Base-by-base conservation (phyloP, 176 grass and related monocot species). In the Oryza meyeriana region DNA sequence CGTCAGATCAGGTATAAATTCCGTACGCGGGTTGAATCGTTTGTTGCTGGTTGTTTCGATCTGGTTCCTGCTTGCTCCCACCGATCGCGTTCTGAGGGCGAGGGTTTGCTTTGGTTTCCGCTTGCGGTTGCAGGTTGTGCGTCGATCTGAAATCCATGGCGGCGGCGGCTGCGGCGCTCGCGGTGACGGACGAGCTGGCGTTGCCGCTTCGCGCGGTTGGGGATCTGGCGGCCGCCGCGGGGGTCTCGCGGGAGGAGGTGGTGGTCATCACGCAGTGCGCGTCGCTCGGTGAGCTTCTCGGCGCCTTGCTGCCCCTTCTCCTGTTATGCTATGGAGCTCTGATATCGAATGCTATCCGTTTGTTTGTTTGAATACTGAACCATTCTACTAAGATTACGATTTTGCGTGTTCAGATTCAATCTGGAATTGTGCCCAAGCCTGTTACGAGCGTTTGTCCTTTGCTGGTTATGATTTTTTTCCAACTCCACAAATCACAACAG, bases 201-300 rank as follows among this genome's bases (percentile, higher is more conserved):
- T 76, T 93, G 61, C 79, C 90, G 24, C 79, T 96, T 20, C 85
- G 85, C 36, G 83, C 79, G 81, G 85, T 96, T 58, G 74, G 75
- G 34, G 85, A 93, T 86, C 83, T 96, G 67, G 79, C 71, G 39
- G 84, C 71, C 8, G 85, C 89, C 9, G 93, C 88, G n/a, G 79
- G 59, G 25, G 85, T 90, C 41, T 73, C 88, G 32, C 66, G 65
- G 68, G 90, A 96, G 65, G 90, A 93, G 69, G 88, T 88, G 25
- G 74, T 84, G 11, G 85, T 96, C 52, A 89, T 96, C 84, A 96
- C 93, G 27, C 93, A 93, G 83, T 93, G 88, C 85, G 88, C 66
- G 17, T 71, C 81, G 32, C 88, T 96, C 25, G 90, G 93, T 96
- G 68, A 86, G 71, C n/a, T 33, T 22, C 63, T 27, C 41, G 34